A percentile compares a stretch with the other conserved stretches of the same genome.
phyloP scores from a whole-genome alignment of 2,329 filamentous ascomycete genomes.

The Ceratocystis huliohia region DNA sequence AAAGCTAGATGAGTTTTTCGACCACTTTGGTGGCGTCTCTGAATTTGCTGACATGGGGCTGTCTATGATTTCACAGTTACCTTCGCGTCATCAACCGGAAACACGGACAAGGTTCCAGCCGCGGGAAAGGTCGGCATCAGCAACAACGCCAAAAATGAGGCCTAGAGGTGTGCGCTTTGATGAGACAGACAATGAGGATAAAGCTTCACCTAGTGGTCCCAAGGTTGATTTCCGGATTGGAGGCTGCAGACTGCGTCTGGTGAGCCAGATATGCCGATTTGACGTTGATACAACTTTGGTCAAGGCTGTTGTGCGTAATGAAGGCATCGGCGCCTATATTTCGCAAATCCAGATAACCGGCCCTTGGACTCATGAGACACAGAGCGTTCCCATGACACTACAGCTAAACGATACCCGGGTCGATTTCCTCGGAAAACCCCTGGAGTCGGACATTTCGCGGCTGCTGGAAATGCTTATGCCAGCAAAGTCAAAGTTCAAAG shows the following conservation, averaged over 20 bases:
- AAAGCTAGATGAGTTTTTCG: slow-evolving; percentile 71
- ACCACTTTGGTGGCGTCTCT: slow-evolving; percentile 82
- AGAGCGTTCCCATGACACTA: slow-evolving; percentile 46
- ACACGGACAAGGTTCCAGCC: background rate
- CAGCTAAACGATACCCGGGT: slow-evolving; percentile 55
- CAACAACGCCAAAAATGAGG: slow-evolving; percentile 31
- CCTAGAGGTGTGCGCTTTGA: slow-evolving; percentile 47
- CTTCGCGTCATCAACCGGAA: slow-evolving; percentile 30
- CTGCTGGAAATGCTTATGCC: slow-evolving; percentile 80
- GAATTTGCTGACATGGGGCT: slow-evolving; percentile 79
- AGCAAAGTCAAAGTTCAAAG: slow-evolving; percentile 78
- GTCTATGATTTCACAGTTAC: slow-evolving; percentile 65
- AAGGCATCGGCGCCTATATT: slow-evolving; percentile 59
- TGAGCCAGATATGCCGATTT: slow-evolving; percentile 64
- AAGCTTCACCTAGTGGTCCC: slow-evolving; percentile 30
- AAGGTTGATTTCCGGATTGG: slow-evolving; percentile 69
- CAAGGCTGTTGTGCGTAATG: slow-evolving; percentile 64
- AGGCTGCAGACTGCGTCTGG: slow-evolving; percentile 62
- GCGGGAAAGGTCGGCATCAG: background rate
- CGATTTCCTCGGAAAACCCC: slow-evolving; percentile 60
- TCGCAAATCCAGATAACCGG: slow-evolving; percentile 64
- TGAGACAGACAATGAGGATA: slow-evolving; percentile 35
- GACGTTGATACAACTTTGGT: slow-evolving; percentile 66
- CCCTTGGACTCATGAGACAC: slow-evolving; percentile 39
- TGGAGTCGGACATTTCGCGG: slow-evolving; percentile 66